Evolutionary conservation across 306 rosid species (phyloP), one percentile per base, ranked within the genome.

Genomic region (Hippophae rhamnoides): DNA sequence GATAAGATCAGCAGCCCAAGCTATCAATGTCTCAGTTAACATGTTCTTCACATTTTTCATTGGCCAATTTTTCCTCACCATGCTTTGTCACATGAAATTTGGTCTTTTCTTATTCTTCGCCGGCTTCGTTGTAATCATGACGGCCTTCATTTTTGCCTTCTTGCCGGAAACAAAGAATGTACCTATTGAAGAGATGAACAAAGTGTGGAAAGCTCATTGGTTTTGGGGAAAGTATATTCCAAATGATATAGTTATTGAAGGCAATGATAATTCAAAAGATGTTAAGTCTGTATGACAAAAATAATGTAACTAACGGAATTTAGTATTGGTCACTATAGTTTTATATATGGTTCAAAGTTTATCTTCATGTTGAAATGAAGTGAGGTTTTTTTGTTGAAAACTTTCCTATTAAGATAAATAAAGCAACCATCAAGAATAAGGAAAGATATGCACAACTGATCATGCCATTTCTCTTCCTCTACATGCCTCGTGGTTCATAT

Each of bases 51-150:
- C 82, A 10, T 80, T 76, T 46, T 0, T 7, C 9, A 70, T 70
- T 11, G 80, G 78, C 54, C 83, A 81, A 76, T 52, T 69, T 18
- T 81, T 77, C 63, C 71, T 81, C 10, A 26, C 71, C 57, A 57
- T 77, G 80, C 83, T 81, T 48, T 81, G 86, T 27, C 70, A 74
- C 63, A 1, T 81, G 61, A 81, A 81, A 59, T 77, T 74, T 2
- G 82, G 80, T 1, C 76, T 81, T 13, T 81, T 81, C 71, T 65
- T 77, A 47, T 61, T 81, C 43, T 81, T 81, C 1, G 83, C 80
- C 7, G 58, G 13, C 5, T 81, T 68, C 60, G 78, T 74, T 8
- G 11, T 65, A 2, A 56, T 71, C 50, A 81, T 81, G 80, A 77
- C 83, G 8, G 9, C 50, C 52, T 81, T 81, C 62, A 45, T 74